Evolutionary conservation across 306 rosid species (phyloP).

Genomic region (Quercus glauca): DNA sequence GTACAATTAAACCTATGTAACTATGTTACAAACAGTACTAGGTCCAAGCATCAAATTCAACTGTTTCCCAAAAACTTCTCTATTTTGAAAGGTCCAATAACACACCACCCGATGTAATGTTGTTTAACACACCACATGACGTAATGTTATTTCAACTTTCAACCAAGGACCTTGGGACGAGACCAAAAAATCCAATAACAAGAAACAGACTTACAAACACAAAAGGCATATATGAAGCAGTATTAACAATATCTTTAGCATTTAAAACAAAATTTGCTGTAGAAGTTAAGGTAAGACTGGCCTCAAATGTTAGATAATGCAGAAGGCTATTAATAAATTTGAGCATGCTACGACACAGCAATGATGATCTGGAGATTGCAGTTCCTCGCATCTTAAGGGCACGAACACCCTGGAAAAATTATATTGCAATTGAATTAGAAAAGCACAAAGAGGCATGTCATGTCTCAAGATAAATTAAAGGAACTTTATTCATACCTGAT

Average conservation of each 20-base stretch:
- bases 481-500: slow-evolving; percentile 62
- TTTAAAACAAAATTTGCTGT: not conserved
- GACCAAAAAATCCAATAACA: not conserved
- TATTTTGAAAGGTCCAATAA: not conserved
- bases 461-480: slow-evolving; percentile 13
- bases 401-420: slow-evolving; percentile 69
- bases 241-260: slow-evolving; percentile 1
- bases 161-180: not conserved
- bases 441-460: slow-evolving; percentile 13
- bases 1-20: not conserved
- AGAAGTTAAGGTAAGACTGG: slow-evolving; percentile 33
- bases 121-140: not conserved
- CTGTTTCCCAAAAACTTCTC: not conserved
- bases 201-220: not conserved
- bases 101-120: not conserved
- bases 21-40: not conserved
- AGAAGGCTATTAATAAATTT: slow-evolving; percentile 90
- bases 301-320: slow-evolving; percentile 98
- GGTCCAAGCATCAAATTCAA: slow-evolving; percentile 15
- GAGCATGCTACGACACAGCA: slow-evolving; percentile 95
- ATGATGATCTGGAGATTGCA: slow-evolving; percentile 87
- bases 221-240: not conserved
- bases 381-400: slow-evolving; percentile 79
- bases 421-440: slow-evolving; percentile 19
- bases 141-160: not conserved